Conservation (phyloP, 345 rosid genomes). For the Combretum micranthum region DNA sequence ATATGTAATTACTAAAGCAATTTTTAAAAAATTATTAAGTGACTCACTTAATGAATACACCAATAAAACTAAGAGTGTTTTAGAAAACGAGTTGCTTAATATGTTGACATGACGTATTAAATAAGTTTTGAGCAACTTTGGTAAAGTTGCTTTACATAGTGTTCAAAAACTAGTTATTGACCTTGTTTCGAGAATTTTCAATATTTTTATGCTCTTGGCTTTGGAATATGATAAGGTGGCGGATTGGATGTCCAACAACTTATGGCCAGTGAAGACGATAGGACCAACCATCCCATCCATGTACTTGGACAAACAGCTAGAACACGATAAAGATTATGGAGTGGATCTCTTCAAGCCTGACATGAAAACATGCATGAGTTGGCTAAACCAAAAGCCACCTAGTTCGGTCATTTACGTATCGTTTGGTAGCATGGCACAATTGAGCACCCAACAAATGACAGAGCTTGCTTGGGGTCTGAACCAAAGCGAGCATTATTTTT, state of each 20-base stretch:
- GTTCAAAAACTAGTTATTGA: too few relatives aligned
- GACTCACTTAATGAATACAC: too few relatives aligned
- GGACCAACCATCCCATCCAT: slow-evolving; percentile 14
- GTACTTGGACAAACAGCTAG: slow-evolving; percentile 10
- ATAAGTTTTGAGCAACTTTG: too few relatives aligned
- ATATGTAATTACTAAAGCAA: too few relatives aligned
- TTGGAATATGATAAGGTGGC: background rate
- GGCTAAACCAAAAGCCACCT: background rate
- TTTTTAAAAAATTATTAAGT: too few relatives aligned
- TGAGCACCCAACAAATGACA: slow-evolving; percentile 12
- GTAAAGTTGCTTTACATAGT: too few relatives aligned
- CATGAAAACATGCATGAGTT: background rate
- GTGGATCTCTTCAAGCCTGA: slow-evolving; percentile 8
- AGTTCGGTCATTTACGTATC: slow-evolving; percentile 12
- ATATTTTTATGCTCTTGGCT: too few relatives aligned
- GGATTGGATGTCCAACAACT: slow-evolving; percentile 6
- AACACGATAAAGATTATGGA: slow-evolving; percentile 10
- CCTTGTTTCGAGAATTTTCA: too few relatives aligned
- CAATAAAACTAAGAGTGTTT: too few relatives aligned
- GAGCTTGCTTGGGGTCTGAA: slow-evolving; percentile 16
- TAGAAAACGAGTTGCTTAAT: too few relatives aligned
- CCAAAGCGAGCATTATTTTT: background rate
- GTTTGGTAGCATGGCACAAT: slow-evolving; percentile 11
- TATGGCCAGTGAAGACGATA: background rate
- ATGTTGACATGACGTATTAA: too few relatives aligned